A percentile compares a stretch with the other conserved stretches of the same genome.
Conservation (phyloP, 768 basidiomycete species). For the Dioszegia aurantiaca region DNA sequence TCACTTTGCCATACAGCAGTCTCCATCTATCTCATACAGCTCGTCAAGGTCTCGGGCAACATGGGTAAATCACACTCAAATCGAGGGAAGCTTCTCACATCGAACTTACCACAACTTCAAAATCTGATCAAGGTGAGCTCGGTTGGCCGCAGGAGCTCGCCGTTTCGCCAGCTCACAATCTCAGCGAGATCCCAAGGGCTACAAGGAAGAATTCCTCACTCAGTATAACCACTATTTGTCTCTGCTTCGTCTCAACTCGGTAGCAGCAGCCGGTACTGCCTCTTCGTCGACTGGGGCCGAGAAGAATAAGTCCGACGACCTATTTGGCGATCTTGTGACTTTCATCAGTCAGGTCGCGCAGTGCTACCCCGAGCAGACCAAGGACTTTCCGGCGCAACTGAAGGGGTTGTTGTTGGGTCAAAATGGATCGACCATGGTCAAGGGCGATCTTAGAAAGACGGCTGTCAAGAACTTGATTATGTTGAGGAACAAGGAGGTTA, state of each 20-base stretch:
- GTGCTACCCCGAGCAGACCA: slow-evolving; percentile 89
- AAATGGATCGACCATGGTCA: slow-evolving; percentile 31
- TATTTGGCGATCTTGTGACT: slow-evolving; percentile 79
- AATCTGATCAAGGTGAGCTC: slow-evolving; percentile 74
- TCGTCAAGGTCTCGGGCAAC: not conserved
- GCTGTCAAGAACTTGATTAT: slow-evolving; percentile 89
- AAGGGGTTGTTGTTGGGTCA: slow-evolving; percentile 69
- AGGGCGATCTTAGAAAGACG: slow-evolving; percentile 63
- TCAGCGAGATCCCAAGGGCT: slow-evolving; percentile 72
- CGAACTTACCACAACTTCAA: slow-evolving; percentile 91
- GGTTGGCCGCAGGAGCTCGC: not conserved
- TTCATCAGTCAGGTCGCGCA: slow-evolving; percentile 93
- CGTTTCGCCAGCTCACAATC: not conserved
- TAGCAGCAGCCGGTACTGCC: slow-evolving; percentile 54
- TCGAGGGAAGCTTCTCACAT: slow-evolving; percentile 72
- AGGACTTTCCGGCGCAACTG: slow-evolving; percentile 76
- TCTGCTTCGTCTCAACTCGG: slow-evolving; percentile 76
- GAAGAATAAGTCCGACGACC: slow-evolving; percentile 67
- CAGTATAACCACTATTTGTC: slow-evolving; percentile 96
- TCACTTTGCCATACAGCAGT: not conserved
- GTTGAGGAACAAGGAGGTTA: slow-evolving; percentile 87
- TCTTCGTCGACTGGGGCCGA: slow-evolving; percentile 24
- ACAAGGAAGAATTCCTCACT: slow-evolving; percentile 91
- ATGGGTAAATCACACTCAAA: slow-evolving; percentile 41
- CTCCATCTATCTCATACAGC: not conserved